Base-by-base conservation (phyloP, 2,329 filamentous ascomycete genomes). In the Cytospora schulzeri region DNA sequence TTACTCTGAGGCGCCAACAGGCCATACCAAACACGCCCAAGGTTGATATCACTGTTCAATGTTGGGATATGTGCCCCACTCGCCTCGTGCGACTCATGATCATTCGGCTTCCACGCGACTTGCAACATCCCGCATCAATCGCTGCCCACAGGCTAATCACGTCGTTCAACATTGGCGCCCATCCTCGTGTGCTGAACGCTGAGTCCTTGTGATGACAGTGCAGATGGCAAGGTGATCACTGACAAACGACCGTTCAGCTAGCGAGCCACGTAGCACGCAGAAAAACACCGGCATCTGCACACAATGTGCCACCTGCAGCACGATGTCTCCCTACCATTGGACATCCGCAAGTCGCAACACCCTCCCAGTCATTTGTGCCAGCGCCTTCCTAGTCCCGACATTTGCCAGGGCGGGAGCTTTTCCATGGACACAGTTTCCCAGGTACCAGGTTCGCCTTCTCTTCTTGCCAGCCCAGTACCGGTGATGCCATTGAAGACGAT, bases 251-350 rank as follows among this genome's bases (percentile, higher is more conserved):
- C 6, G 26, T 53, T 33, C 48, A n/a, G 65, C 56, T 67, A 60
- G 63, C 58, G 65, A 67, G 65, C 65, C 65, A 67, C 65, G 65
- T 67, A 67, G 65, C 65, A 54, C 55, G 59, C 65, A 63, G 55
- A 41, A 58, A 54, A 57, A 66, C 11, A 35, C 50, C 62, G 24
- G 35, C 51, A 56, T 59, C 62, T 60, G 57, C 57, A 64, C 55
- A 54, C n/a, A 29, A 52, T 51, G 35, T 65, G 28, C 58, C 45
- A 55, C 38, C 26, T 65, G 63, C 63, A 57, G 58, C 58, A 61
- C 29, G 26, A 60, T 48, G 15, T 33, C n/a, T 24, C 2, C n/a
- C n/a, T 29, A 26, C 28, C 41, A 65, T 65, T 62, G 62, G 62
- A n/a, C 54, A 31, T n/a, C 6, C 24, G n/a, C 29, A 22, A 29